Evolutionary conservation across 2,329 filamentous ascomycete genomes (phyloP), one percentile per base, ranked within the genome.

Genomic region (Mycosphaerella arachidis): DNA sequence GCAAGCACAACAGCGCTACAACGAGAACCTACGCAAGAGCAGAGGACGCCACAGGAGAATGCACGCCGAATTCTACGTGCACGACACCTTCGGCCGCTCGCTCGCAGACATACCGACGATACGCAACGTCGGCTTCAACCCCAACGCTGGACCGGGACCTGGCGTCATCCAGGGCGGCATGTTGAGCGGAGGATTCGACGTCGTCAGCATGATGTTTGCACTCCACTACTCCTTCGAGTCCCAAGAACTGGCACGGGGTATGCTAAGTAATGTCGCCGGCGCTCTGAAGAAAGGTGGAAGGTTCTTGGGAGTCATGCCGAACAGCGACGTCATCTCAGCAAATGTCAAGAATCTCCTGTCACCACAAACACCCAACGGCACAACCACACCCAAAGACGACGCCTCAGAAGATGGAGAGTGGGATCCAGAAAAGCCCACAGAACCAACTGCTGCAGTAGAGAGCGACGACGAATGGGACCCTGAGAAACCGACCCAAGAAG

Each of bases 131-230:
- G 94, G 94, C 24, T 96, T 96, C 68, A 90, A 96, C 70, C 80
- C 84, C 0, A 88, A 87, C 61, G 84, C 82, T 13, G 86, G 78
- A 69, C 90, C 79, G 0, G 81, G 80, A 30, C 74, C 76, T 1
- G 75, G 81, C 35, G 79, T 82, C 67, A 78, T 78, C 77, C 89
- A 86, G 75, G 86, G 85, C 43, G 87, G 84, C 76, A 83, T 84
- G 62, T 85, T 85, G 56, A 88, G 88, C 57, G 92, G 93, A 45
- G 79, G 79, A 4, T 99, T 97, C 69, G 94, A 99, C 73, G 90
- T 97, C 46, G 93, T 99, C 64, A 92, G 89, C 72, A 96, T 96
- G 85, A 99, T 99, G 94, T 99, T 99, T 75, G 95, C 92, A 70
- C 94, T 99, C 86, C 94, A 99, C 77, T 99, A 99, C 74, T 92